A percentile compares a stretch with the other conserved stretches of the same genome.
Evolutionary conservation across 2,329 filamentous ascomycete species (phyloP).

Genomic region (Calonectria multiphialidica): DNA sequence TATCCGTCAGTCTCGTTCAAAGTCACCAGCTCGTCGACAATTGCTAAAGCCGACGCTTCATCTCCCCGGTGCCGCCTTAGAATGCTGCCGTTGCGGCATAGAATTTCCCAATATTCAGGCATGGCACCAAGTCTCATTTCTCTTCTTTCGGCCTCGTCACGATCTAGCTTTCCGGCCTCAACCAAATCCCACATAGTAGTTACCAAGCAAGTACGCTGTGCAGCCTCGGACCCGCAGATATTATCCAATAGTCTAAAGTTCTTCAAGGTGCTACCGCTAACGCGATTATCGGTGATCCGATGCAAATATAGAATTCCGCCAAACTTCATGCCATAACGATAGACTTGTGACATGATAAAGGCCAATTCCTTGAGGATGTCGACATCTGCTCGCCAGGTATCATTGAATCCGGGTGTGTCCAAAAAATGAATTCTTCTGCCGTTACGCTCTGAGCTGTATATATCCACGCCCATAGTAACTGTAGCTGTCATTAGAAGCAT

Average conservation of each 20-base stretch:
- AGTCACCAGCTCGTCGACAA: neutral
- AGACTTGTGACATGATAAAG: neutral
- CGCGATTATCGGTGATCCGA: neutral
- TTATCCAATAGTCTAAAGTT: neutral
- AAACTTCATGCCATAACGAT: neutral
- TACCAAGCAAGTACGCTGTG: neutral
- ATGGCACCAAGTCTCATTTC: neutral
- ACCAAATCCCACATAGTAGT: slow-evolving; percentile 2
- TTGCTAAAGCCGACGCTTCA: neutral
- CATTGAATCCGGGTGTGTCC: neutral
- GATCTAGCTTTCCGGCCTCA: neutral
- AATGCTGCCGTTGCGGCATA: neutral
- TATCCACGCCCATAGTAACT: neutral
- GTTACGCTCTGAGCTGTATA: neutral
- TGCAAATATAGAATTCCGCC: neutral
- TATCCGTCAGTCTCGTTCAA: neutral
- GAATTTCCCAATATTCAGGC: neutral
- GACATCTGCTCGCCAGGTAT: neutral
- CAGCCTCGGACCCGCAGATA: neutral
- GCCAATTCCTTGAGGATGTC: neutral
- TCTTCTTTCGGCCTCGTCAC: neutral
- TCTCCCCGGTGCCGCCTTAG: neutral
- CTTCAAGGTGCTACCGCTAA: neutral
- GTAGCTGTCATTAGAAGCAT: neutral
- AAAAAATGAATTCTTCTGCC: neutral